A percentile compares a stretch with the other conserved stretches of the same genome.
Evolutionary conservation across 257 asterid genomes (phyloP).

Genomic region (Eucommia ulmoides): DNA sequence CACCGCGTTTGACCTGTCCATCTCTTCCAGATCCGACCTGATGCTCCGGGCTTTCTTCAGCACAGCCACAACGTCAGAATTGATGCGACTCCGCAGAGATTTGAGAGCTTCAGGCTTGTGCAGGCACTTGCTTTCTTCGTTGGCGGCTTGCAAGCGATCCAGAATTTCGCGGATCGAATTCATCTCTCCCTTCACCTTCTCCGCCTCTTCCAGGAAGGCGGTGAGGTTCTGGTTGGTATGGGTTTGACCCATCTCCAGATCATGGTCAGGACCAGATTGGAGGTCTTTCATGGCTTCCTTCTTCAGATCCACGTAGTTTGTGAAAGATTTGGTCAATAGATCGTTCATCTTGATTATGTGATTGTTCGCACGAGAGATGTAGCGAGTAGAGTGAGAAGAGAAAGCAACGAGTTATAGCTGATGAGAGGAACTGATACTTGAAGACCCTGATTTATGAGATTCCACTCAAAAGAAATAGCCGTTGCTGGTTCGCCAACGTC

Average conservation of each 20-base stretch:
- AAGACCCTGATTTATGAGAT: too few species aligned
- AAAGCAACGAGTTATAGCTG: too few species aligned
- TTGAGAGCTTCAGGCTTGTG: slow-evolving; percentile 83
- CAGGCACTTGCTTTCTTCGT: slow-evolving; percentile 47
- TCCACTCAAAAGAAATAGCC: too few species aligned
- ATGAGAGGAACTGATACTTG: too few species aligned
- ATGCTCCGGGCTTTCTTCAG: slow-evolving; percentile 57
- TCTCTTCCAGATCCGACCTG: slow-evolving; percentile 50
- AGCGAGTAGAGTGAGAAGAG: too few species aligned
- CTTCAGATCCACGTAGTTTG: slow-evolving; percentile 83
- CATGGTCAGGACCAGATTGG: slow-evolving; percentile 22
- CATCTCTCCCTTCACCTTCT: slow-evolving; percentile 58
- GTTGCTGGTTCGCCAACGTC: too few species aligned
- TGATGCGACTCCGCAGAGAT: slow-evolving; percentile 33
- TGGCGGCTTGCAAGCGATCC: slow-evolving; percentile 37
- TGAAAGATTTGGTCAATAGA: slow-evolving; percentile 86
- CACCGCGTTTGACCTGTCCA: slow-evolving; percentile 63
- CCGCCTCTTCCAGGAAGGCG: slow-evolving; percentile 68
- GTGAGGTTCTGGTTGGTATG: slow-evolving; percentile 51
- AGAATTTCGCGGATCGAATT: slow-evolving; percentile 49
- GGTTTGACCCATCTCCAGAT: slow-evolving; percentile 57
- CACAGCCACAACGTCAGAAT: slow-evolving; percentile 41
- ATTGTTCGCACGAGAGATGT: too few species aligned
- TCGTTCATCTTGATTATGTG: slow-evolving; percentile 54
- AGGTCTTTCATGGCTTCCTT: slow-evolving; percentile 75